Evolutionary conservation across 495 filamentous ascomycete species (phyloP), one percentile per base, ranked within the genome.

Genomic region (Xylaria castorea): DNA sequence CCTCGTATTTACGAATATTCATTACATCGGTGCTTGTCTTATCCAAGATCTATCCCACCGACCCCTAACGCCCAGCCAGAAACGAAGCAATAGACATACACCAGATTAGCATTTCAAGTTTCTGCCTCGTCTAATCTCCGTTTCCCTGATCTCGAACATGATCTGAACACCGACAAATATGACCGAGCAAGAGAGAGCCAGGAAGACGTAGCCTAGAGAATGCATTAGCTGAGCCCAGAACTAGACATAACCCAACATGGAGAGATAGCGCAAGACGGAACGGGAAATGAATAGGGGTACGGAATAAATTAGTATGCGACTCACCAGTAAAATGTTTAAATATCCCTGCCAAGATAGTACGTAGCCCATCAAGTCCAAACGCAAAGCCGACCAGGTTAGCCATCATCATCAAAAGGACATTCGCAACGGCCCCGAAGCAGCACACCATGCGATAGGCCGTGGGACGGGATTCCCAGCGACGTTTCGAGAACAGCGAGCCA

Each of bases 321-420:
- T 72, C 72, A 82, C 93, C 95, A 46, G 89, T 89, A 75, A 89
- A 93, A 50, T 91, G 91, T 30, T 88, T 89, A 25, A 94, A 87
- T 75, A 97, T 91, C 1, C 93, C 90, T 27, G 87, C 82, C 46
- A 97, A 79, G 60, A 98, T 86, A 36, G 87, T 91, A 78, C 92
- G 87, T 74, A 98, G 71, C 20, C 97, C 96, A 78, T 99, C 96
- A 70, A 97, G 61, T 0, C 96, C 96, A 27, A 98, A 87, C 0
- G 93, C 95, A 82, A 99, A 99, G 0, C 96, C 96, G 12, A 98
- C 94, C 62, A 99, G 81, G 76, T 98, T 98, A 7, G 95, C 95
- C 61, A 89, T 85, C 88, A 98, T 97, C 93, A 99, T 95, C 92
- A 98, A 94, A 44, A 98, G 81, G 46, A 97, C 85, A 72, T 97